A percentile compares a stretch with the other conserved stretches of the same genome.
phyloP scores from a whole-genome alignment of 2,329 filamentous ascomycete species.

The Aspergillus calidoustus region DNA sequence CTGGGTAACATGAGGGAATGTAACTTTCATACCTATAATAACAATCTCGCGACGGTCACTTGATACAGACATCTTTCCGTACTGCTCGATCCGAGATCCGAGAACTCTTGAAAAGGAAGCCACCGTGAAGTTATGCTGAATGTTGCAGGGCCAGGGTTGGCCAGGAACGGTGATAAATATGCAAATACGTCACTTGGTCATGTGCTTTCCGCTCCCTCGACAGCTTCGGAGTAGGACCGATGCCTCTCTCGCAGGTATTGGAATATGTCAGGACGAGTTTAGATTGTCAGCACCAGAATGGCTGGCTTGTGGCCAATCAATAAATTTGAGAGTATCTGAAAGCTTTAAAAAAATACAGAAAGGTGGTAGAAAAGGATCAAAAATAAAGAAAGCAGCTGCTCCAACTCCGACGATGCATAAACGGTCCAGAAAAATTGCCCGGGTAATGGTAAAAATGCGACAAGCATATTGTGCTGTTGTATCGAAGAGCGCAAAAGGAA shows the following conservation, averaged over 20 bases:
- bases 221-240: neutral
- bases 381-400: constrained; percentile 15
- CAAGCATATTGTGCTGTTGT: constrained; percentile 9
- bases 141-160: neutral
- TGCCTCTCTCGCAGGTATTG: neutral
- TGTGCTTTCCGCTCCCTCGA: constrained; percentile 24
- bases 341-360: constrained; percentile 2
- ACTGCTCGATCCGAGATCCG: constrained; percentile 23
- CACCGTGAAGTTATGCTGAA: constrained; percentile 24
- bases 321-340: constrained; percentile 6
- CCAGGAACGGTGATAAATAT: constrained; percentile 4
- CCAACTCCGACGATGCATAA: constrained; percentile 39
- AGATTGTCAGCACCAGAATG: neutral
- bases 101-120: constrained; percentile 25
- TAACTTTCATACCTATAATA: constrained; percentile 40
- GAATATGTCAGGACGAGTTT: neutral
- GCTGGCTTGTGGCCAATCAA: neutral
- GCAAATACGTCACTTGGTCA: constrained; percentile 40
- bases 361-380: constrained; percentile 1
- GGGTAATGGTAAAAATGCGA: constrained; percentile 12
- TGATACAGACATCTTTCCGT: constrained; percentile 35
- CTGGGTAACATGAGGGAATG: constrained; percentile 28
- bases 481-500: constrained; percentile 12
- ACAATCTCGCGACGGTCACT: constrained; percentile 44
- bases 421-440: constrained; percentile 20